These are phyloP conservation scores for Backusella luteola DNA, from an alignment of 192 early-diverging fungal species.

Conservation along the genomic window DNA sequence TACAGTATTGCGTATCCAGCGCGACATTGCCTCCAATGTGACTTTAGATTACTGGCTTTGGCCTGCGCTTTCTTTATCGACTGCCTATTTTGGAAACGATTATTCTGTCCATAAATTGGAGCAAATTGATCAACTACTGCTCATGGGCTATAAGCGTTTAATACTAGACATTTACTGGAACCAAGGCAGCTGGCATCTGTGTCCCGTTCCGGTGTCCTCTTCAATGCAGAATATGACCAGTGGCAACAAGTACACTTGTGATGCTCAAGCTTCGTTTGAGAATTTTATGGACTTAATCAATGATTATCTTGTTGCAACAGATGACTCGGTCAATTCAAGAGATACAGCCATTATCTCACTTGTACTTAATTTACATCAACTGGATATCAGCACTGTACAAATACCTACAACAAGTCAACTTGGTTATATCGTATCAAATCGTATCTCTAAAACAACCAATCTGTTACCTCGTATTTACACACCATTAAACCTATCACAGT, in stretches of 20 bases:
- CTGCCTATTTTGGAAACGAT: constrained; percentile 30
- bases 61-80: constrained; percentile 29
- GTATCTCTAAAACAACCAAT: neutral
- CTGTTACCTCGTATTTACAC: constrained; percentile 12
- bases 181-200: constrained; percentile 23
- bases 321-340: neutral
- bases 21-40: constrained; percentile 31
- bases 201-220: neutral
- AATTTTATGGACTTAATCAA: neutral
- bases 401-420: neutral
- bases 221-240: neutral
- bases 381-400: neutral
- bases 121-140: neutral
- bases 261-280: neutral
- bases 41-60: constrained; percentile 28
- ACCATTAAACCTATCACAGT: constrained; percentile 16
- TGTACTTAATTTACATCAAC: constrained; percentile 1
- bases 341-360: constrained; percentile 1
- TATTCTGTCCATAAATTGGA: constrained; percentile 11
- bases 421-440: neutral
- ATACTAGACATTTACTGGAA: constrained; percentile 36
- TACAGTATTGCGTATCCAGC: constrained; percentile 21
- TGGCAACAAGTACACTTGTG: neutral
- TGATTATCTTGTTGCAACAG: neutral
- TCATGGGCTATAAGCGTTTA: constrained; percentile 22